Percentiles rank a stretch among this genome's conserved stretches.
Conservation (phyloP, 2,329 filamentous ascomycete species). For the Fusarium sp. region DNA sequence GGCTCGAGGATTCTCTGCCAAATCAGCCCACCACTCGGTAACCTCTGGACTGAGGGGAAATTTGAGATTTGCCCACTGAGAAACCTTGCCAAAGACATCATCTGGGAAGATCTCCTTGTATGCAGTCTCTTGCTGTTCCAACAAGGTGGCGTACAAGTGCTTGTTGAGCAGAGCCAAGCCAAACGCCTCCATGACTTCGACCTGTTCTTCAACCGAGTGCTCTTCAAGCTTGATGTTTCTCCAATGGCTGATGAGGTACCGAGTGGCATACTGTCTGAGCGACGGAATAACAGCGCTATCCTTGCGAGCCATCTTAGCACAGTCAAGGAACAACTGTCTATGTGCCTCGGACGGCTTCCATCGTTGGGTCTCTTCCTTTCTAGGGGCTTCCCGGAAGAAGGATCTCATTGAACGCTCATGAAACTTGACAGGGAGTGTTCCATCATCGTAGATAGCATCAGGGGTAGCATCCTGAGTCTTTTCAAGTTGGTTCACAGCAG, state of each 20-base stretch:
- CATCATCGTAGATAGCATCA: constrained; percentile 42
- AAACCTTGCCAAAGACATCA: constrained; percentile 15
- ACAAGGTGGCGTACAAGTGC: constrained; percentile 23
- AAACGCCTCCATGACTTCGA: constrained; percentile 40
- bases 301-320: constrained; percentile 24
- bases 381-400: constrained; percentile 38
- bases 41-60: constrained; percentile 17
- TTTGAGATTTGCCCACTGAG: constrained; percentile 31
- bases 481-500: constrained; percentile 33
- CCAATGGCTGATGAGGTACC: constrained; percentile 37
- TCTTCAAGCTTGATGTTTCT: constrained; percentile 26
- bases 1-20: constrained; percentile 30
- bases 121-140: constrained; percentile 16
- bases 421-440: constrained; percentile 43
- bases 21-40: constrained; percentile 35
- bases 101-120: constrained; percentile 19
- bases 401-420: constrained; percentile 45
- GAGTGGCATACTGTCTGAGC: constrained; percentile 26
- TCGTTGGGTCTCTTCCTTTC: constrained; percentile 10
- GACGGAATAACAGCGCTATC: not conserved
- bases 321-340: constrained; percentile 41
- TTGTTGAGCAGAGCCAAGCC: constrained; percentile 32
- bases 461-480: constrained; percentile 25
- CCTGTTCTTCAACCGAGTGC: constrained; percentile 27
- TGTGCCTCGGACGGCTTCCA: constrained; percentile 42